A percentile compares a stretch with the other conserved stretches of the same genome.
Evolutionary conservation across 257 asterid genomes (phyloP).

Genomic region (Nicotiana sylvestris): DNA sequence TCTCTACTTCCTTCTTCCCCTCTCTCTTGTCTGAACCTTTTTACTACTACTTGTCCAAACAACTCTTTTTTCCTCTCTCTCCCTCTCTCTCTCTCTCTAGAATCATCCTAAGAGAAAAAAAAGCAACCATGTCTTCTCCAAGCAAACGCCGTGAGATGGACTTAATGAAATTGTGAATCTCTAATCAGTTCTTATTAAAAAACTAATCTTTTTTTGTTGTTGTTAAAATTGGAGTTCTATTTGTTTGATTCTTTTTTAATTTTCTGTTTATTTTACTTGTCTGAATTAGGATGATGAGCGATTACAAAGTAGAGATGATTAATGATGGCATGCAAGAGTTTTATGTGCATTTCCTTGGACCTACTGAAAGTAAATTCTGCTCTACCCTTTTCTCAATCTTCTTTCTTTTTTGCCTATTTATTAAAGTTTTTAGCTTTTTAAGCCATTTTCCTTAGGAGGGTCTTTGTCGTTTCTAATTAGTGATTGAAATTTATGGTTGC

Average conservation of each 20-base stretch:
- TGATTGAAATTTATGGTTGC: background rate
- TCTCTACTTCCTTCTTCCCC: background rate
- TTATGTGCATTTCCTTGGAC: conserved; percentile 90
- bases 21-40: conserved; percentile 7
- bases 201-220: background rate
- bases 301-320: conserved; percentile 92
- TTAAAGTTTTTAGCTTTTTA: conserved; percentile 6
- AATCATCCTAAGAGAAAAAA: background rate
- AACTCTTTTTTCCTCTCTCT: background rate
- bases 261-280: background rate
- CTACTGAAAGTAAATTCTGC: conserved; percentile 61
- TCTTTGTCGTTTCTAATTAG: conserved; percentile 10
- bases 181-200: conserved; percentile 12
- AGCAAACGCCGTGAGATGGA: conserved; percentile 99
- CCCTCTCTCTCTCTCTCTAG: background rate
- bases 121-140: conserved; percentile 79
- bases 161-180: conserved; percentile 81
- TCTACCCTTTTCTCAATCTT: conserved; percentile 20
- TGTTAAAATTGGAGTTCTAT: conserved; percentile 10
- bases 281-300: conserved; percentile 91
- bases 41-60: conserved; percentile 13
- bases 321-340: conserved; percentile 89
- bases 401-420: conserved; percentile 13
- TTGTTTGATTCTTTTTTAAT: conserved; percentile 5
- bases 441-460: conserved; percentile 19